Percentiles rank a stretch among this genome's conserved stretches.
Evolutionary conservation across 352 stramenopile species (phyloP).

Genomic region (Globisporangium orthogonon): DNA sequence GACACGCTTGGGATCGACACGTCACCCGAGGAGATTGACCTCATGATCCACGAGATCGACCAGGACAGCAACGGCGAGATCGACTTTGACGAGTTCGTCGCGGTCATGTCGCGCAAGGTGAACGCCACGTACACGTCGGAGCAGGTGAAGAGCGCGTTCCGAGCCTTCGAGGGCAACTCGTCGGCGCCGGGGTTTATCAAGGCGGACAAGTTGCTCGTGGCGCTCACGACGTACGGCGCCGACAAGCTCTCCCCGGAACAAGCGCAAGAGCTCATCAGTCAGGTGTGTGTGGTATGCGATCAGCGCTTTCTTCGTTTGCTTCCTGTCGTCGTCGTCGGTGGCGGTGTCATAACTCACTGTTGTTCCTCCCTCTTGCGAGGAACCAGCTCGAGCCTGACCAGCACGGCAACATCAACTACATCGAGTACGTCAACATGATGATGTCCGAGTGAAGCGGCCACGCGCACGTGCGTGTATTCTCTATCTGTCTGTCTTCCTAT

Average conservation of each 20-base stretch:
- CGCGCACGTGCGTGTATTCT: background rate
- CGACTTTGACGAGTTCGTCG: conserved; percentile 94
- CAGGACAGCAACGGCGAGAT: conserved; percentile 93
- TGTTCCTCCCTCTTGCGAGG: too few species aligned
- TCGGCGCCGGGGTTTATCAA: conserved; percentile 75
- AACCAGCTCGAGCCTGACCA: conserved; percentile 87
- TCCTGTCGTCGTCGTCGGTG: too few species aligned
- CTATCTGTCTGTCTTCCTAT: background rate
- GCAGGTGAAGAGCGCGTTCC: conserved; percentile 91
- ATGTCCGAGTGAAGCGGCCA: conserved; percentile 65
- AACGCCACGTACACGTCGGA: conserved; percentile 91
- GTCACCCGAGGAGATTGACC: conserved; percentile 89
- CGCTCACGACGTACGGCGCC: conserved; percentile 87
- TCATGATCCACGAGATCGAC: conserved; percentile 95
- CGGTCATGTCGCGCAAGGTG: conserved; percentile 93
- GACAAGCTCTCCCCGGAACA: conserved; percentile 89
- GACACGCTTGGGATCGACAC: conserved; percentile 92
- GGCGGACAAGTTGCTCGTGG: conserved; percentile 76
- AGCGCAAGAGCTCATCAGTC: conserved; percentile 87
- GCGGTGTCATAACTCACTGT: background rate
- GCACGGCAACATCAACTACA: conserved; percentile 91
- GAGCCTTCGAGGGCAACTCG: conserved; percentile 60
- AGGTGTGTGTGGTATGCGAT: conserved; percentile 27
- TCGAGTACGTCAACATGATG: conserved; percentile 95
- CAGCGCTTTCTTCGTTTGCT: background rate